phyloP scores from a whole-genome alignment of 257 asterid species.

The Jacaranda copaia region DNA sequence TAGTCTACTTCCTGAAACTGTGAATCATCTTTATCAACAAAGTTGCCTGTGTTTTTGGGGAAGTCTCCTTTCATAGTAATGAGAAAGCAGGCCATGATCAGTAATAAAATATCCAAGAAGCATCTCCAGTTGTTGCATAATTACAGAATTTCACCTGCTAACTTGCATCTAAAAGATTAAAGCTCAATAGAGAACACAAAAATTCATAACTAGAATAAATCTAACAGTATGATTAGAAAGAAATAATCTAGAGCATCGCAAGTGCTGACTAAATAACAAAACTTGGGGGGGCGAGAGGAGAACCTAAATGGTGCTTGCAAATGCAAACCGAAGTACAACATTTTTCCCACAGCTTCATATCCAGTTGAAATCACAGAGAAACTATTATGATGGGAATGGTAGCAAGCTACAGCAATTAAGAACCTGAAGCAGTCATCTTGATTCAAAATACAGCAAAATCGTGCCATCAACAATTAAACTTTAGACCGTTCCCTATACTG shows the following conservation, averaged over 20 bases:
- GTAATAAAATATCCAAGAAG: too few relatives aligned
- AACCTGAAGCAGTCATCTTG: neutral
- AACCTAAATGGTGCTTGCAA: slow-evolving; percentile 10
- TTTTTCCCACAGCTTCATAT: neutral
- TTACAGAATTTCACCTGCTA: neutral
- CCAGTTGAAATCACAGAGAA: neutral
- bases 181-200: slow-evolving; percentile 1
- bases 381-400: too few relatives aligned
- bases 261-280: neutral
- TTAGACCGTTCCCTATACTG: neutral
- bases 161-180: slow-evolving; percentile 10
- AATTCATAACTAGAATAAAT: slow-evolving; percentile 9
- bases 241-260: slow-evolving; percentile 11
- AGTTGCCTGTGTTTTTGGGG: too few relatives aligned
- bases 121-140: too few relatives aligned
- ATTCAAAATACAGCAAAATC: neutral
- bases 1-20: too few relatives aligned
- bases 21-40: too few relatives aligned
- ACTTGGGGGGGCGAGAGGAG: too few relatives aligned
- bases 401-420: too few relatives aligned
- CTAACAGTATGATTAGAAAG: neutral
- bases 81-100: too few relatives aligned
- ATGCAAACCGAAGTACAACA: neutral
- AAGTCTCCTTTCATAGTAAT: too few relatives aligned
- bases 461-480: neutral